Conservation (phyloP, 1,284 basidiomycete species). For the Coriolopsis trogii region DNA sequence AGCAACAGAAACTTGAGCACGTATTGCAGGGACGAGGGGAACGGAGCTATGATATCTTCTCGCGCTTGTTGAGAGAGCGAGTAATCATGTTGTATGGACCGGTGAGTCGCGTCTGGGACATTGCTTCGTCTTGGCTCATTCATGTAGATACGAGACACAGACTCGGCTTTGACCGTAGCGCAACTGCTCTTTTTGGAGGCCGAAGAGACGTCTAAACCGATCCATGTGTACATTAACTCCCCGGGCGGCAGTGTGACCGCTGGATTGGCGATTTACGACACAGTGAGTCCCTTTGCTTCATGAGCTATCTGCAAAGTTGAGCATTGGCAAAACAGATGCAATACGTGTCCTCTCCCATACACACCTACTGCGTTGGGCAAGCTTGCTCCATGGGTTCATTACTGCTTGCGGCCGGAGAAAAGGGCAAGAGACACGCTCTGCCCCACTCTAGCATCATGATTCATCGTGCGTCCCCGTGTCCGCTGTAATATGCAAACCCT, state of each 20-base stretch:
- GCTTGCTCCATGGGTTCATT: slow-evolving; percentile 94
- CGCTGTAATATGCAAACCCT: background rate
- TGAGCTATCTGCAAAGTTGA: background rate
- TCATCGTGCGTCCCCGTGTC: slow-evolving; percentile 68
- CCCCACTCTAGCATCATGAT: slow-evolving; percentile 97
- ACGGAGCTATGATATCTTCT: slow-evolving; percentile 94
- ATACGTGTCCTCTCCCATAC: slow-evolving; percentile 92
- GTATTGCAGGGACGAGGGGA: slow-evolving; percentile 80
- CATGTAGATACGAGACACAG: slow-evolving; percentile 78
- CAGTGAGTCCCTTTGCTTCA: slow-evolving; percentile 49
- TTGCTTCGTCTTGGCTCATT: slow-evolving; percentile 16
- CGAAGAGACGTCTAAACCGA: slow-evolving; percentile 89
- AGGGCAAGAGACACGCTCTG: slow-evolving; percentile 85
- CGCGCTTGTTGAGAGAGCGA: slow-evolving; percentile 84
- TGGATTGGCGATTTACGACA: slow-evolving; percentile 94
- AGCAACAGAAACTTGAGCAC: background rate
- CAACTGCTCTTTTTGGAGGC: slow-evolving; percentile 94
- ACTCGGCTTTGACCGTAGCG: slow-evolving; percentile 84
- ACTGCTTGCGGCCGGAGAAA: slow-evolving; percentile 84
- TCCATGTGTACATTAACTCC: slow-evolving; percentile 93
- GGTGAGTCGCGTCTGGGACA: slow-evolving; percentile 48
- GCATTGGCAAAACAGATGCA: slow-evolving; percentile 63
- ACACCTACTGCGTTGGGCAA: slow-evolving; percentile 93
- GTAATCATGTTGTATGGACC: slow-evolving; percentile 93
- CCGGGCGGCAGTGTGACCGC: slow-evolving; percentile 94